phyloP scores from a whole-genome alignment of 2,329 filamentous ascomycete genomes.

The Aspergillus alliaceus region DNA sequence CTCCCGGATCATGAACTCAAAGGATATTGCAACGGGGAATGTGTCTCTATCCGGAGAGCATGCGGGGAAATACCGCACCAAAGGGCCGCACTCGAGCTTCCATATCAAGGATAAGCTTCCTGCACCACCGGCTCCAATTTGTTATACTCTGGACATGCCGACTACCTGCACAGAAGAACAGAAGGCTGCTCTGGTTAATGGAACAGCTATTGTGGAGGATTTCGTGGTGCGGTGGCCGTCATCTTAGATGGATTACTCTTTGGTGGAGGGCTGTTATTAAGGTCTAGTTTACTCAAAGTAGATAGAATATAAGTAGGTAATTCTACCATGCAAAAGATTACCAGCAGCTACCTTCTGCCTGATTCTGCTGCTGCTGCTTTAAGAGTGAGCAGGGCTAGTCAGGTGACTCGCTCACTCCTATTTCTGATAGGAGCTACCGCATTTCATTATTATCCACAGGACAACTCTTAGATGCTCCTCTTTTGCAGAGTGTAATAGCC shows the following conservation, averaged over 20 bases:
- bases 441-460: too few species aligned
- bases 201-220: neutral
- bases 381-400: too few species aligned
- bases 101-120: slow-evolving; percentile 4
- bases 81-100: neutral
- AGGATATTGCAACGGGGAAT: neutral
- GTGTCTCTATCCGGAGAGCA: neutral
- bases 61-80: neutral
- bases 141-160: slow-evolving; percentile 2
- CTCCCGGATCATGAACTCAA: neutral
- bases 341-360: too few species aligned
- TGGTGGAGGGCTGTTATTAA: too few species aligned
- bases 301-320: too few species aligned
- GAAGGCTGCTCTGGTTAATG: neutral
- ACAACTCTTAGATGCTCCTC: too few species aligned
- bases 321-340: too few species aligned
- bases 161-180: slow-evolving; percentile 1
- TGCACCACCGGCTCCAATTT: neutral
- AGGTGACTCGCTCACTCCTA: too few species aligned
- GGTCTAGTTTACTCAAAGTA: too few species aligned
- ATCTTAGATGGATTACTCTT: neutral
- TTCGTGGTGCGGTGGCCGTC: neutral
- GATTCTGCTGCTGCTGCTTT: too few species aligned
- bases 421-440: too few species aligned
- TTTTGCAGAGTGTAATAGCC: too few species aligned